Evolutionary conservation across 2,329 filamentous ascomycete genomes (phyloP), one percentile per base, ranked within the genome.

Genomic region (Penicillium italicum): DNA sequence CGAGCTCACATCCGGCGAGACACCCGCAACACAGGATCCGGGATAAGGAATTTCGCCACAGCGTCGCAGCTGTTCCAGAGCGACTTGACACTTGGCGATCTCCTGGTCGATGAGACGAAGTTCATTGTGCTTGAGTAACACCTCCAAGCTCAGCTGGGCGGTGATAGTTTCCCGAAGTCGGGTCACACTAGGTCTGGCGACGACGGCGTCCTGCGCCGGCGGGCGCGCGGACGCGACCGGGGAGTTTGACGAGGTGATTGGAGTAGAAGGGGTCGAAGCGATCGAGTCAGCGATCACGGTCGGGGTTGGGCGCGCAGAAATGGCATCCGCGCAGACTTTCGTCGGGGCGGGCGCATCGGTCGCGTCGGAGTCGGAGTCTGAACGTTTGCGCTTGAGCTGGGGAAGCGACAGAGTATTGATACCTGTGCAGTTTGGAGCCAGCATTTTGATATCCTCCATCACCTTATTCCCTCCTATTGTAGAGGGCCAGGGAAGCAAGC

Each of bases 91-190:
- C 78, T 97, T 97, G 62, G 91, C 93, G 62, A 97, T 82, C 77
- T 97, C 94, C 75, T 96, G 91, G 70, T 97, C 91, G 73, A 97
- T 96, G 64, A 96, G 81, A 55, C 92, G 90, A 57, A 97, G 78
- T 77, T 99, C 94, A 68, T 94, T 86, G 75, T 99, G 94, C 80
- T 97, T 97, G 71, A 95, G 78, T 61, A 97, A 78, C 50, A 97
- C 92, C 77, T 97, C 92, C 62, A 94, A 84, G 68, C 91, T 90
- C 73, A 97, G 88, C 74, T 97, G 89, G 59, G 91, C 86, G 69
- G 91, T 87, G 69, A 97, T 88, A 34, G 83, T 82, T 65, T 92
- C 86, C 69, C 85, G 85, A 60, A 88, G 82, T 55, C 77, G 78
- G 36, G 86, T 66, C 22, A 66, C 55, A 50, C 72, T 65, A 36